These are phyloP conservation scores for Phenoliferia sp. DNA, from an alignment of 1,284 basidiomycete genomes.

Conservation along the genomic window DNA sequence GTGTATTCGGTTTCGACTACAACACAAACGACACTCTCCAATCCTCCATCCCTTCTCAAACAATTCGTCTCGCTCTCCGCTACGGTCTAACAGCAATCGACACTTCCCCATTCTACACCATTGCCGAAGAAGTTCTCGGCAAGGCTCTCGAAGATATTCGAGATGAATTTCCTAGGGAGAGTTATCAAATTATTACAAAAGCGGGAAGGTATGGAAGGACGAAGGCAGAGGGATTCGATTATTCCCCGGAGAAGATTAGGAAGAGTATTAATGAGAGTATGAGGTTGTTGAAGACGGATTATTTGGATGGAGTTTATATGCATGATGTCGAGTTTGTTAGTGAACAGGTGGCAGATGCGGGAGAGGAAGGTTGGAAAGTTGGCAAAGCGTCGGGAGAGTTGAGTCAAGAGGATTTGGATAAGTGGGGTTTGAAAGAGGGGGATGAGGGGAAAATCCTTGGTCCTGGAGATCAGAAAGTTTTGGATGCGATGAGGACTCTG, in stretches of 20 bases:
- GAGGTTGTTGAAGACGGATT: conserved; percentile 67
- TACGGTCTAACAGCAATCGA: conserved; percentile 90
- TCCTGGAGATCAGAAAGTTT: conserved; percentile 70
- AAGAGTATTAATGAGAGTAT: conserved; percentile 67
- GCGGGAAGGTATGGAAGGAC: conserved; percentile 73
- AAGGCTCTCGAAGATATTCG: conserved; percentile 55
- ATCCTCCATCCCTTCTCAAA: conserved; percentile 19
- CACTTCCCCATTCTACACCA: conserved; percentile 71
- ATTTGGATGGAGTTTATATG: conserved; percentile 78
- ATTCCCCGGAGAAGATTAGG: conserved; percentile 61
- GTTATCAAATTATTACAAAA: conserved; percentile 82
- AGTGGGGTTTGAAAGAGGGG: conserved; percentile 44
- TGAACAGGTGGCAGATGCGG: conserved; percentile 30
- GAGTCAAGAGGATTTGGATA: conserved; percentile 25
- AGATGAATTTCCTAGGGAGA: conserved; percentile 68
- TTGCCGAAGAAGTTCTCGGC: conserved; percentile 84
- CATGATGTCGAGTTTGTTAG: conserved; percentile 89
- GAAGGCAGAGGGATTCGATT: conserved; percentile 63
- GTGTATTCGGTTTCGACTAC: conserved; percentile 26
- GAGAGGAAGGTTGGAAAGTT: conserved; percentile 31
- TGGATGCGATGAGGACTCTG: conserved; percentile 68
- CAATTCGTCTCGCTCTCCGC: conserved; percentile 40
- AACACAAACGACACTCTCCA: conserved; percentile 19
- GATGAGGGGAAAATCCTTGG: conserved; percentile 61
- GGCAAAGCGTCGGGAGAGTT: conserved; percentile 28